Evolutionary conservation across 139 green algal species (phyloP), one percentile per base, ranked within the genome.

Genomic region (Deuterostichococcus epilithicus): DNA sequence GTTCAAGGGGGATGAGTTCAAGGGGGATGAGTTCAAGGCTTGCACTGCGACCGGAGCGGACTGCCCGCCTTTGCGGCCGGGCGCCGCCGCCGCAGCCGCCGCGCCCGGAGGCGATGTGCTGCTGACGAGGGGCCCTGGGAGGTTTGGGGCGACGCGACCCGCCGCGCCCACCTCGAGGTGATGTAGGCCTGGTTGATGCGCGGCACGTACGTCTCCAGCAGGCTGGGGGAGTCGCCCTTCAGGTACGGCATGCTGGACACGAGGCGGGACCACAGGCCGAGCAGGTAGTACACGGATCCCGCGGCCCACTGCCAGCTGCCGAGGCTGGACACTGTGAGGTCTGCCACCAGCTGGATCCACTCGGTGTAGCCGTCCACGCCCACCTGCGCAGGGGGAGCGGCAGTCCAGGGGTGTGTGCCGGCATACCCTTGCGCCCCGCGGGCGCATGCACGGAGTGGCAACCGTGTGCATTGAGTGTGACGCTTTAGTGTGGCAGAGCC

Each of bases 181-280:
- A 99, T 90, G 84, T 97, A 99, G 0, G 94, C 94, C 68, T 92
- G 73, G 0, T 90, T 96, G 76, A 99, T 98, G 45, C 94, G 89
- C 2, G 94, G 96, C 28, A 98, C 94, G 68, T 94, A 97, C 45
- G 81, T 85, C 22, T 98, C 96, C 59, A 99, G 90, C 77, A 95
- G 87, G 33, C 85, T 92, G 30, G 96, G 94, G 0, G 84, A 88
- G 78, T 98, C 94, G 25, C 93, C 93, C 81, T 98, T 98, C 23
- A 98, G 88, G 86, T 98, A 98, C 0, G 94, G 91, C 91, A 97
- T 94, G 76, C 76, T 91, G 1, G 83, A 92, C 23, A 98, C 94
- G 28, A 99, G 87, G 22, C 96, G 84, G 15, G 81, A 92, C 95
- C 95, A 98, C 44, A 98, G 84, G 22, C 91, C 91, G 72, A 98